These are phyloP conservation scores for Chlorophyllum brunneum DNA, from an alignment of 768 basidiomycete genomes.

Conservation along the genomic window DNA sequence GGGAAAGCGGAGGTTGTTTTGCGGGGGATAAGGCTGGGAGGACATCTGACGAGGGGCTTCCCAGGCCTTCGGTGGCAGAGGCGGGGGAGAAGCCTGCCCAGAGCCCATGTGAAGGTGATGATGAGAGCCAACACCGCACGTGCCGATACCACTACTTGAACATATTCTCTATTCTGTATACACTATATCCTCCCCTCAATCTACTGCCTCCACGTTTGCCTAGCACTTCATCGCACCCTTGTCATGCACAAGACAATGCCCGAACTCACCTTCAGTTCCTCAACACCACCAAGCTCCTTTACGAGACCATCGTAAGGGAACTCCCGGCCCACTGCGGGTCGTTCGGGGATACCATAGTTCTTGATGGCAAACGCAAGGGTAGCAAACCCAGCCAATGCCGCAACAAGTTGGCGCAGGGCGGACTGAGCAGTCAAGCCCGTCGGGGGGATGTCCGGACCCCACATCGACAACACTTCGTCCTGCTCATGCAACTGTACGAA, in stretches of 20 bases:
- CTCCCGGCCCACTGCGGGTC: slow-evolving; percentile 64
- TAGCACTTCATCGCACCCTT: too few species aligned
- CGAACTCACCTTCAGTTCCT: slow-evolving; percentile 72
- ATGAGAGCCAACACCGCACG: too few species aligned
- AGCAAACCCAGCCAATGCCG: slow-evolving; percentile 61
- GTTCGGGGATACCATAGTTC: slow-evolving; percentile 50
- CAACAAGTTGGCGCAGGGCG: slow-evolving; percentile 62
- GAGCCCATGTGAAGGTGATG: too few species aligned
- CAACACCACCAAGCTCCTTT: slow-evolving; percentile 72
- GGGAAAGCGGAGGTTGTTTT: slow-evolving; percentile 17
- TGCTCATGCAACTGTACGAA: slow-evolving; percentile 65
- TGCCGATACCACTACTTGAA: too few species aligned
- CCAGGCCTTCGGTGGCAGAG: slow-evolving; percentile 19
- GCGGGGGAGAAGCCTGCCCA: slow-evolving; percentile 27
- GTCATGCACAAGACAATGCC: background rate
- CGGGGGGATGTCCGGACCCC: slow-evolving; percentile 76
- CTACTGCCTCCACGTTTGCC: too few species aligned
- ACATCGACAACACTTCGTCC: slow-evolving; percentile 82
- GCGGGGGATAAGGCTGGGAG: slow-evolving; percentile 12
- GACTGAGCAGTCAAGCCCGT: slow-evolving; percentile 42
- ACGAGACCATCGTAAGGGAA: slow-evolving; percentile 78
- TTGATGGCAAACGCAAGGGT: slow-evolving; percentile 59
- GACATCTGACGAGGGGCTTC: slow-evolving; percentile 18
- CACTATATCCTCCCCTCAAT: too few species aligned
- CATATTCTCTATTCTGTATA: too few species aligned